phyloP scores from a whole-genome alignment of 352 stramenopile species.

The Globisporangium middletonii region DNA sequence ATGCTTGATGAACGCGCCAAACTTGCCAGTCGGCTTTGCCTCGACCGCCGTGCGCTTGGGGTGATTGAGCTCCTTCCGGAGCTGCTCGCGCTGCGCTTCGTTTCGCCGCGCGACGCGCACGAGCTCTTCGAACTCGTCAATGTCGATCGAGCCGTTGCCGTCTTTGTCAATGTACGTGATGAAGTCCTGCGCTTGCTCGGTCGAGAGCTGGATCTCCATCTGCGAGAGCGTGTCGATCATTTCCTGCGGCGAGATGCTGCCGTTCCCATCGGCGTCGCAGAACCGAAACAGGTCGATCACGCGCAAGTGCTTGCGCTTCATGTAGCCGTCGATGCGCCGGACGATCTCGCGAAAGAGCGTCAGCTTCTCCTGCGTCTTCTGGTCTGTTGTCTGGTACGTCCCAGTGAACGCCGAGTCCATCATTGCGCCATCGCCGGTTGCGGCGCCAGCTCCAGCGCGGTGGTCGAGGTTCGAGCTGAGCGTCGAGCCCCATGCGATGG shows the following conservation, averaged over 20 bases:
- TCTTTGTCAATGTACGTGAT: constrained; percentile 81
- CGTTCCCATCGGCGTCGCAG: constrained; percentile 74
- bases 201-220: constrained; percentile 77
- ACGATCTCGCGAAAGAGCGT: constrained; percentile 72
- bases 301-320: constrained; percentile 78
- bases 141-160: constrained; percentile 76
- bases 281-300: constrained; percentile 86
- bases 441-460: neutral
- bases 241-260: constrained; percentile 69
- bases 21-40: constrained; percentile 30
- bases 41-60: constrained; percentile 21
- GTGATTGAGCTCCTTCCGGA: constrained; percentile 59
- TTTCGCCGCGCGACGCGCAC: constrained; percentile 63
- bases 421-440: neutral
- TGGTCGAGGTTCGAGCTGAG: neutral
- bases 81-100: constrained; percentile 66
- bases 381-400: constrained; percentile 59
- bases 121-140: constrained; percentile 83
- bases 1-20: constrained; percentile 38
- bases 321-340: constrained; percentile 75
- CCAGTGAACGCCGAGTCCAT: constrained; percentile 40
- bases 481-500: neutral
- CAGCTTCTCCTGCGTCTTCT: constrained; percentile 61
- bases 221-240: constrained; percentile 82
- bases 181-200: constrained; percentile 59